Conservation (phyloP, 1,284 basidiomycete species). For the Pseudomicrostroma phylloplanum region DNA sequence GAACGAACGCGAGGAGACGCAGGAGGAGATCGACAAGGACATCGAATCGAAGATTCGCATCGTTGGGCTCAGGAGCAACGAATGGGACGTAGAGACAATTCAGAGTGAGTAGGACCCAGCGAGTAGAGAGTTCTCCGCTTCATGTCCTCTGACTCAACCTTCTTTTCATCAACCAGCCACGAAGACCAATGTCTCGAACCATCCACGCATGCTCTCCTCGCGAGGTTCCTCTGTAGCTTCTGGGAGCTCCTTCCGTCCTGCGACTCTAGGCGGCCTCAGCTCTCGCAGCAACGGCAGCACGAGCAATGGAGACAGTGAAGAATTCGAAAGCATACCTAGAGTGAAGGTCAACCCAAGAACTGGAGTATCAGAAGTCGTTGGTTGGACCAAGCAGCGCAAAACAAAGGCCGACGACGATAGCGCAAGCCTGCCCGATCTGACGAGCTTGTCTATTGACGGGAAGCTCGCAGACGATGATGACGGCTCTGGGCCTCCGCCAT, state of each 20-base stretch:
- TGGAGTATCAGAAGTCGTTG: slow-evolving; percentile 38
- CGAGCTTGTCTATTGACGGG: background rate
- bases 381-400: slow-evolving; percentile 22
- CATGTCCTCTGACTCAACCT: background rate
- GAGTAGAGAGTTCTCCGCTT: background rate
- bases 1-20: slow-evolving; percentile 53
- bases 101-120: slow-evolving; percentile 16
- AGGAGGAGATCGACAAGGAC: slow-evolving; percentile 32
- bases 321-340: slow-evolving; percentile 32
- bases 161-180: slow-evolving; percentile 18
- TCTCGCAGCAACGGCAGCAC: slow-evolving; percentile 21
- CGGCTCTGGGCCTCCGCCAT: background rate
- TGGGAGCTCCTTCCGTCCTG: slow-evolving; percentile 14
- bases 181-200: slow-evolving; percentile 48
- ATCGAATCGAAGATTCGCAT: slow-evolving; percentile 2
- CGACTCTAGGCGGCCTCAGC: slow-evolving; percentile 8
- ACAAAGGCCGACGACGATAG: slow-evolving; percentile 8
- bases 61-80: slow-evolving; percentile 22
- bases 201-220: slow-evolving; percentile 40
- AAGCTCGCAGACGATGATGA: slow-evolving; percentile 10
- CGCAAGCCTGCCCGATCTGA: background rate
- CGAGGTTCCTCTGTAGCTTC: slow-evolving; percentile 15
- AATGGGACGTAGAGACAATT: slow-evolving; percentile 50
- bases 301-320: slow-evolving; percentile 22
- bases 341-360: slow-evolving; percentile 42